Base-by-base conservation (phyloP, 2,329 filamentous ascomycete species). In the Incumbomyces delicatus region DNA sequence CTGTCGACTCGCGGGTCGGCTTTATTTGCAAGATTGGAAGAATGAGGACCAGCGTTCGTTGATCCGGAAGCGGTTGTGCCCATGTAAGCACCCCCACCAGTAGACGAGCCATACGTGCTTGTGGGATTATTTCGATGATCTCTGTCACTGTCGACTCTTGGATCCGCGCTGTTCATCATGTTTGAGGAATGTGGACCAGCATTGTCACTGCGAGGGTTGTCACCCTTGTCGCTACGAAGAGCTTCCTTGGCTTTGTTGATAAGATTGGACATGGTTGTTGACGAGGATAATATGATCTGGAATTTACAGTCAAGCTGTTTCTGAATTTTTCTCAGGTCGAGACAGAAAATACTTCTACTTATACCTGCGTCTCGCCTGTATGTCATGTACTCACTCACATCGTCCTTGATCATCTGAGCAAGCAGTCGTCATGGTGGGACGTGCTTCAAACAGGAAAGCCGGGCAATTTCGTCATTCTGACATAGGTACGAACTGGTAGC, bases 221-320 rank as follows among this genome's bases (percentile, higher is more conserved):
- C 35, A 33, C 58, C 49, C 46, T 61, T 54, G 53, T 63, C 56
- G 27, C 64, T 57, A 20, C 56, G 58, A 43, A 74, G 50, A 52
- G 59, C 67, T 34, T 73, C 66, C 59, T 72, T 74, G 45, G 72
- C 64, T 50, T 73, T 74, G 58, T 73, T 63, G 46, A 71, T 56
- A 45, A 71, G 57, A 42, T 59, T 58, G 33, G 68, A 69, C 71
- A 74, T 75, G 50, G 47, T 40, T 37, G 18, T 43, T 33, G 29
- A 45, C 31, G 29, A 32, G 20, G 6, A 40, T 11, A 38, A 6
- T 22, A 6, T 12, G n/a, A 22, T 29, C 27, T 27, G 12, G 6
- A 16, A 39, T 18, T 3, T 29, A 11, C 10, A 42, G 10, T 42
- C 7, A 12, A 18, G 16, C 6, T 12, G 29, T 32, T 18, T 31